phyloP scores from a whole-genome alignment of 2,329 filamentous ascomycete genomes.

The Trichoderma hamatum region DNA sequence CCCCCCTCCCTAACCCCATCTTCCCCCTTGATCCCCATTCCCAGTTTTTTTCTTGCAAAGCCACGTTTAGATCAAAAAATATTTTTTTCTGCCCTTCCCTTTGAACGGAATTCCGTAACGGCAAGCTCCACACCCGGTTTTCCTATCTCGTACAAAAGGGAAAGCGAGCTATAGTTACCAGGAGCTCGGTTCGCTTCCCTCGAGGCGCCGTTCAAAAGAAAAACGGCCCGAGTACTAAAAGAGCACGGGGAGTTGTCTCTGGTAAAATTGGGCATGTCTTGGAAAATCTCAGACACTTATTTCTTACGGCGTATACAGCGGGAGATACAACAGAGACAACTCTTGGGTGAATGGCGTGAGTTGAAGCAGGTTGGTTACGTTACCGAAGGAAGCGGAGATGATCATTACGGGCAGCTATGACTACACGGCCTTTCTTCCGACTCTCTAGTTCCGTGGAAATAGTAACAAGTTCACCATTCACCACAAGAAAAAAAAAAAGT shows the following conservation, averaged over 20 bases:
- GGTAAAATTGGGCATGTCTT: neutral
- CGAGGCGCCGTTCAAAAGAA: neutral
- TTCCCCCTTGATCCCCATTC: neutral
- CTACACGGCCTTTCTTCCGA: neutral
- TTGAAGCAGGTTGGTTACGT: neutral
- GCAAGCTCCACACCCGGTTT: neutral
- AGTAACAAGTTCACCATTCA: neutral
- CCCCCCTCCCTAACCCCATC: neutral
- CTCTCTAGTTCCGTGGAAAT: neutral
- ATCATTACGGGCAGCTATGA: neutral
- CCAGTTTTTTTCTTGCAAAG: neutral
- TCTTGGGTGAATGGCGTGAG: neutral
- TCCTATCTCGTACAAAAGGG: neutral
- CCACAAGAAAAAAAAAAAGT: neutral
- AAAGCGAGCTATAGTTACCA: neutral
- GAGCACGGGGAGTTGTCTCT: neutral
- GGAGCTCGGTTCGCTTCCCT: constrained; percentile 1
- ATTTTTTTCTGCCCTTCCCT: neutral
- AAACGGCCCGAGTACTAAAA: neutral
- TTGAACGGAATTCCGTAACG: neutral
- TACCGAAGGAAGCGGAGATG: neutral
- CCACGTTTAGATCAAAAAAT: neutral
- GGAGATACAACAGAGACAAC: neutral
- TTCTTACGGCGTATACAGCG: neutral
- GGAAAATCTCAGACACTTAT: neutral